Percentiles rank a stretch among this genome's conserved stretches.
phyloP scores from a whole-genome alignment of 176 grass and related monocot species.

The Pontederia crassipes region DNA sequence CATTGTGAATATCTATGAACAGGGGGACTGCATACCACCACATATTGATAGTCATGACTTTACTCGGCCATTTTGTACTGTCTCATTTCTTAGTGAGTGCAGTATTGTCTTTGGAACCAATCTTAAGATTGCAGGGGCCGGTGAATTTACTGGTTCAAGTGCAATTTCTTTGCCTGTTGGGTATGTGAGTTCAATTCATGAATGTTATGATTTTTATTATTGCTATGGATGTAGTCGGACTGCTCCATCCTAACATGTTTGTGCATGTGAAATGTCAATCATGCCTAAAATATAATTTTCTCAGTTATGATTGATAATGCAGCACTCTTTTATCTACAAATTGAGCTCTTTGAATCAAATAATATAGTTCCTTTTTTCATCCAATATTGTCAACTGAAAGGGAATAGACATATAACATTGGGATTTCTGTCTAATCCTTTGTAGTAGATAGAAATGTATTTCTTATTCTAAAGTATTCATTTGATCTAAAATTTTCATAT shows the following conservation, averaged over 20 bases:
- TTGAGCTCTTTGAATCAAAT: too few species aligned
- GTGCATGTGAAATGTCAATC: too few species aligned
- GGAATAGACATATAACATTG: too few species aligned
- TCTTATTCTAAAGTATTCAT: constrained; percentile 4
- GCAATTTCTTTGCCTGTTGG: constrained; percentile 61
- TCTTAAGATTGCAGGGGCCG: constrained; percentile 36
- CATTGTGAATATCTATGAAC: constrained; percentile 83
- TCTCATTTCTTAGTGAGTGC: constrained; percentile 80
- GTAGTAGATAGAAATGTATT: background rate
- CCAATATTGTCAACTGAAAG: too few species aligned
- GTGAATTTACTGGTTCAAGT: constrained; percentile 43
- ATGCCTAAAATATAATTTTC: too few species aligned
- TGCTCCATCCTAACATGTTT: too few species aligned
- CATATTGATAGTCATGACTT: constrained; percentile 95
- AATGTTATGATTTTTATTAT: too few species aligned
- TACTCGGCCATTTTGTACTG: constrained; percentile 76
- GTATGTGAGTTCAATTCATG: constrained; percentile 21
- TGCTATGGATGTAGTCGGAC: too few species aligned
- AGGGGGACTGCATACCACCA: constrained; percentile 83
- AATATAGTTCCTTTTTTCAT: too few species aligned
- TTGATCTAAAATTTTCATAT: constrained; percentile 4
- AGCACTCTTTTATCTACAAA: too few species aligned
- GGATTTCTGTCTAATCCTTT: too few species aligned
- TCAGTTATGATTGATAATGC: too few species aligned
- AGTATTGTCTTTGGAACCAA: constrained; percentile 56